phyloP scores from a whole-genome alignment of 306 rosid genomes.

The Quercus ilex region DNA sequence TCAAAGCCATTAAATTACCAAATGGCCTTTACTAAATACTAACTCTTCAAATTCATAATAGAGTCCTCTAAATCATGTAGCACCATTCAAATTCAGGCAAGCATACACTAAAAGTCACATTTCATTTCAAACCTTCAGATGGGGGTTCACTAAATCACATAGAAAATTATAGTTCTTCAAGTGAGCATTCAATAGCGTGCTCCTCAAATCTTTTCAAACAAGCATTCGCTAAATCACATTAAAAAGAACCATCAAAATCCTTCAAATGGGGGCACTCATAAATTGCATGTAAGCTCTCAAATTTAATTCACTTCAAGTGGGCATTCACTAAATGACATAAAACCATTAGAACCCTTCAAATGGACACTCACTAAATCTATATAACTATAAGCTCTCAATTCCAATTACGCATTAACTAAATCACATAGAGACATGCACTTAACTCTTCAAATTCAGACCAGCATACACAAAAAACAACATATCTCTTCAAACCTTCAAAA shows the following conservation, averaged over 20 bases:
- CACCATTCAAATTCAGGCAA: too few species aligned
- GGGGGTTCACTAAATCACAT: background rate
- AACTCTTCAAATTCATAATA: too few species aligned
- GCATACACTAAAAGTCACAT: too few species aligned
- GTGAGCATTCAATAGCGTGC: background rate
- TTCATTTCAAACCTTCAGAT: background rate
- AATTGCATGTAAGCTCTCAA: background rate
- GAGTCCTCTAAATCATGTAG: too few species aligned
- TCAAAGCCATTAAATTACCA: too few species aligned
- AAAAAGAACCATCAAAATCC: background rate
- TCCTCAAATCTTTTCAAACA: background rate
- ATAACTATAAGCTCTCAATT: background rate
- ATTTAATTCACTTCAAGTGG: background rate
- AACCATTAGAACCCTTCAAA: background rate
- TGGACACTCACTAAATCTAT: background rate
- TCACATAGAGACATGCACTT: background rate
- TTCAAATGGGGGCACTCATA: background rate
- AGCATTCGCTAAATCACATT: background rate
- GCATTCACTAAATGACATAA: background rate
- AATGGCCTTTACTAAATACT: too few species aligned
- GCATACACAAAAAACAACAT: too few species aligned
- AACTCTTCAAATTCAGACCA: too few species aligned
- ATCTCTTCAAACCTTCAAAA: background rate
- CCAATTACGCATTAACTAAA: background rate
- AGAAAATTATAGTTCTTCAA: background rate